phyloP scores from a whole-genome alignment of 495 filamentous ascomycete species.

The Neurospora sp. region DNA sequence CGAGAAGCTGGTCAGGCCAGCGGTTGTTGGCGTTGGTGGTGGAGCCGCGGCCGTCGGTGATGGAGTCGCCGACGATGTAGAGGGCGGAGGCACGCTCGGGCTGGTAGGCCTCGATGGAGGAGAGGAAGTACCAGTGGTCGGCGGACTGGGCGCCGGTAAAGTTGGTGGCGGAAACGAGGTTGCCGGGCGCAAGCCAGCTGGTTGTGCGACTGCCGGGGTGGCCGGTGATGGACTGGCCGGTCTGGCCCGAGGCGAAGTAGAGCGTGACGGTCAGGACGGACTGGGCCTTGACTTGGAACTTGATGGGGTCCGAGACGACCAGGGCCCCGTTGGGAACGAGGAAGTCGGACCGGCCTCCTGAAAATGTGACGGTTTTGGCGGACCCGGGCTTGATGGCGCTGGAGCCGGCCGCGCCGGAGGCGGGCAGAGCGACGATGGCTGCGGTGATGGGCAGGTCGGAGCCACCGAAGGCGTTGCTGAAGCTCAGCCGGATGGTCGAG shows the following conservation, averaged over 20 bases:
- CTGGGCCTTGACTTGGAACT: conserved; percentile 33
- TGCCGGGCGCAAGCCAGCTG: conserved; percentile 38
- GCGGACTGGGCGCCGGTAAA: conserved; percentile 4
- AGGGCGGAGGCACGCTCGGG: conserved; percentile 25
- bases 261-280: conserved; percentile 42
- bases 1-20: conserved; percentile 53
- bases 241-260: conserved; percentile 46
- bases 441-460: conserved; percentile 45
- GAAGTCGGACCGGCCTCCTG: conserved; percentile 26
- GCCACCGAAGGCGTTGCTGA: conserved; percentile 53
- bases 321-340: conserved; percentile 47
- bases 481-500: conserved; percentile 40
- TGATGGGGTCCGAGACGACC: conserved; percentile 49
- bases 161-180: conserved; percentile 32
- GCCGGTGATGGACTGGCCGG: conserved; percentile 39
- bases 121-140: conserved; percentile 45
- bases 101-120: conserved; percentile 40
- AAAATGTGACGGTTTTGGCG: conserved; percentile 41
- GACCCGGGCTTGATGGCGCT: conserved; percentile 32
- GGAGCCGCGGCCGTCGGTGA: conserved; percentile 55
- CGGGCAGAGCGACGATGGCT: conserved; percentile 43
- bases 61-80: conserved; percentile 54
- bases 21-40: conserved; percentile 51
- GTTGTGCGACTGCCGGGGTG: conserved; percentile 54
- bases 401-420: conserved; percentile 28